Evolutionary conservation across 2,329 filamentous ascomycete species (phyloP).

Genomic region (Beauveria brongniartii): DNA sequence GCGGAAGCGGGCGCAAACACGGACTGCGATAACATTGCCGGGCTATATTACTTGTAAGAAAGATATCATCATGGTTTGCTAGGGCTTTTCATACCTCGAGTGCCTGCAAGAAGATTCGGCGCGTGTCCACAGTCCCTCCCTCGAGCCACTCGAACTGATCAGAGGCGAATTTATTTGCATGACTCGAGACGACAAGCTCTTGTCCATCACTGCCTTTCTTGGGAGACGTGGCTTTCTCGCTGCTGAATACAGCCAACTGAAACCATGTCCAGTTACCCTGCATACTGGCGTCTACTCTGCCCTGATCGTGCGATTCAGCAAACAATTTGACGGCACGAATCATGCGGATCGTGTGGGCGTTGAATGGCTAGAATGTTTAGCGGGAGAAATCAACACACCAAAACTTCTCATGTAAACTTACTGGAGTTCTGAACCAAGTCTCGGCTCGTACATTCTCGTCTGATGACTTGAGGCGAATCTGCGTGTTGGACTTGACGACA

Average conservation of each 20-base stretch:
- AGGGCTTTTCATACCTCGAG: not conserved
- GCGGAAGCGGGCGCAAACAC: slow-evolving; percentile 8
- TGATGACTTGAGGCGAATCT: not conserved
- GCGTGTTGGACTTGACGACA: not conserved
- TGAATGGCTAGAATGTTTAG: not conserved
- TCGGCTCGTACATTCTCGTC: not conserved
- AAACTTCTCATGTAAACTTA: not conserved
- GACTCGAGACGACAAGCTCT: slow-evolving; percentile 5
- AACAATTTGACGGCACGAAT: slow-evolving; percentile 5
- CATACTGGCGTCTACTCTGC: not conserved
- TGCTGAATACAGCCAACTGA: slow-evolving; percentile 9
- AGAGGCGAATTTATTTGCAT: not conserved
- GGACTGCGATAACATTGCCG: slow-evolving; percentile 12
- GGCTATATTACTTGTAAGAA: not conserved
- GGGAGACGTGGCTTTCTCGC: not conserved
- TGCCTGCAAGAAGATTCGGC: slow-evolving; percentile 1
- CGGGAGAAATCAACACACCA: no score
- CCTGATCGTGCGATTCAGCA: slow-evolving; percentile 14
- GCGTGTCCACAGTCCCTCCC: not conserved
- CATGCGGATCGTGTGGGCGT: not conserved
- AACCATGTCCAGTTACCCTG: slow-evolving; percentile 14
- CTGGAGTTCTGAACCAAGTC: not conserved
- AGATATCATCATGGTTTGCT: not conserved
- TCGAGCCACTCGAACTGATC: slow-evolving; percentile 9
- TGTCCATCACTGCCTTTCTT: slow-evolving; percentile 1